Evolutionary conservation across 164 flowering plant species (phyloP).

Genomic region (grape (Vitis vinifera)): ASM3070453v1 NC_081805.1:10932501-10933000

Average conservation of each 20-base stretch:
- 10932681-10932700: too few species aligned
- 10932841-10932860: too few species aligned
- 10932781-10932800: too few species aligned
- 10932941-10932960: constrained; percentile 58
- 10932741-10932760: too few species aligned
- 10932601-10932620: background rate
- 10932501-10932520: background rate
- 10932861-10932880: background rate
- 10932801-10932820: too few species aligned
- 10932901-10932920: constrained; percentile 13
- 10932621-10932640: background rate
- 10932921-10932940: constrained; percentile 19
- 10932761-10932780: too few species aligned
- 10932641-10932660: background rate
- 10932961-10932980: constrained; percentile 24
- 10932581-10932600: background rate
- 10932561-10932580: background rate
- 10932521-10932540: background rate
- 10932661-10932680: background rate
- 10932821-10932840: too few species aligned
- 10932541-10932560: background rate
- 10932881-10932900: background rate
- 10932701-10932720: too few species aligned
- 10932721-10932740: too few species aligned
- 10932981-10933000: constrained; percentile 14